Percentiles rank a stretch among this genome's conserved stretches.
These are phyloP conservation scores for Grigorovia humatica DNA, from an alignment of 805 yeast genomes.

Conservation along the genomic window DNA sequence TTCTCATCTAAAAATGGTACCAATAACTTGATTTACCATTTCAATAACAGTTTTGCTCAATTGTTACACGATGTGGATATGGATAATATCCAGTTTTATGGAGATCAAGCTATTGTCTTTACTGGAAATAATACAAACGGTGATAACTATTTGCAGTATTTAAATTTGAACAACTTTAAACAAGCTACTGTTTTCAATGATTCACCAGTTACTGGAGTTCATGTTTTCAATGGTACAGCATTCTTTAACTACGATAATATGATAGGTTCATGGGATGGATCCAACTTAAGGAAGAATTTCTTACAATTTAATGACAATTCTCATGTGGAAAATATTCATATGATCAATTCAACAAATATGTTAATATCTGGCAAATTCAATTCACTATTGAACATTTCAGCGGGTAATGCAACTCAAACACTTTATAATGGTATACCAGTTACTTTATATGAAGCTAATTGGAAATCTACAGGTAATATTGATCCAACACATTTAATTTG, in stretches of 20 bases:
- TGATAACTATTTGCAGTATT: constrained; percentile 14
- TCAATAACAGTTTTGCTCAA: background rate
- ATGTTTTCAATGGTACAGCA: background rate
- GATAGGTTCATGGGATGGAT: background rate
- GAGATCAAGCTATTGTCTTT: background rate
- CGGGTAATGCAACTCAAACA: background rate
- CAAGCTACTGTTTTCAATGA: background rate
- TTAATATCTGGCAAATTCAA: constrained; percentile 73
- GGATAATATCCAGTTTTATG: background rate
- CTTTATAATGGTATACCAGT: background rate
- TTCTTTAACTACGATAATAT: background rate
- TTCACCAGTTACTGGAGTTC: background rate
- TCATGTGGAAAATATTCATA: constrained; percentile 50
- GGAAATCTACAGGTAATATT: constrained; percentile 35
- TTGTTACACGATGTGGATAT: background rate
- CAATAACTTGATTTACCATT: background rate
- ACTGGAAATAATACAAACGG: background rate
- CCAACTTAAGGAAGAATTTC: background rate
- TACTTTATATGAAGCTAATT: constrained; percentile 22
- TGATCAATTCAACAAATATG: constrained; percentile 39
- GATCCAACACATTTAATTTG: constrained; percentile 40
- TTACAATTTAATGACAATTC: constrained; percentile 40
- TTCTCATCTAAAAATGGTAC: background rate
- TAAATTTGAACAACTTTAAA: background rate
- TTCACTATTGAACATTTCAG: constrained; percentile 29